Evolutionary conservation across 2,329 filamentous ascomycete species (phyloP).

Genomic region (Orbilia oligospora): DNA sequence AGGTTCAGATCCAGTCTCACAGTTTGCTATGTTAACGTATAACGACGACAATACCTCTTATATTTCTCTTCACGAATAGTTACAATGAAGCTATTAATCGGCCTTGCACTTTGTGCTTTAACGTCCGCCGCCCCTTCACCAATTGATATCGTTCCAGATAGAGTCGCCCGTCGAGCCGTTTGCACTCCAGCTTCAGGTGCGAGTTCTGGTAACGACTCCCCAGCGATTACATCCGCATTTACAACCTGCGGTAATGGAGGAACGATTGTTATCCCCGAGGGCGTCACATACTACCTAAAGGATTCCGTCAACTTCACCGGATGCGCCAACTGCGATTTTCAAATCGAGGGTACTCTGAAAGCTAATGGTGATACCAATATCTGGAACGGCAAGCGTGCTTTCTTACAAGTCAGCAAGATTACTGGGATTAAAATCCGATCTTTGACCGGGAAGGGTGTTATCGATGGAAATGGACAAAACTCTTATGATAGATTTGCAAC

Average conservation of each 20-base stretch:
- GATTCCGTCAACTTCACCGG: conserved; percentile 68
- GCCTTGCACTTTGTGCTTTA: conserved; percentile 28
- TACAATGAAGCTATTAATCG: conserved; percentile 42
- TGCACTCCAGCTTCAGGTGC: conserved; percentile 65
- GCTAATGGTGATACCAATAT: conserved; percentile 67
- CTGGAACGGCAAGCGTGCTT: conserved; percentile 68
- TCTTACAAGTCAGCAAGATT: conserved; percentile 67
- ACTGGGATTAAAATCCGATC: conserved; percentile 68
- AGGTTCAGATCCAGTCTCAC: not conserved
- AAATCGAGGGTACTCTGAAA: conserved; percentile 69
- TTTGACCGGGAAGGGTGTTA: conserved; percentile 67
- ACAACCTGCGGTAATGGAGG: conserved; percentile 68
- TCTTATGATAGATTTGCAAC: conserved; percentile 68
- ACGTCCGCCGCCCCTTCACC: conserved; percentile 31
- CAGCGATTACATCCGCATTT: conserved; percentile 69
- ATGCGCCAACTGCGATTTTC: conserved; percentile 69
- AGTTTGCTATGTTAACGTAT: not conserved
- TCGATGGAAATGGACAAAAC: conserved; percentile 70
- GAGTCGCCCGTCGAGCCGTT: conserved; percentile 62
- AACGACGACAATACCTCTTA: not conserved
- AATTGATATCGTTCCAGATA: conserved; percentile 16
- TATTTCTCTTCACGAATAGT: not conserved
- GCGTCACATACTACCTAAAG: conserved; percentile 68
- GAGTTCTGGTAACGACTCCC: conserved; percentile 67
- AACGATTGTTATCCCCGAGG: conserved; percentile 69